Conservation (phyloP, 2,329 filamentous ascomycete species). For the Aphanoascus verrucosus region DNA sequence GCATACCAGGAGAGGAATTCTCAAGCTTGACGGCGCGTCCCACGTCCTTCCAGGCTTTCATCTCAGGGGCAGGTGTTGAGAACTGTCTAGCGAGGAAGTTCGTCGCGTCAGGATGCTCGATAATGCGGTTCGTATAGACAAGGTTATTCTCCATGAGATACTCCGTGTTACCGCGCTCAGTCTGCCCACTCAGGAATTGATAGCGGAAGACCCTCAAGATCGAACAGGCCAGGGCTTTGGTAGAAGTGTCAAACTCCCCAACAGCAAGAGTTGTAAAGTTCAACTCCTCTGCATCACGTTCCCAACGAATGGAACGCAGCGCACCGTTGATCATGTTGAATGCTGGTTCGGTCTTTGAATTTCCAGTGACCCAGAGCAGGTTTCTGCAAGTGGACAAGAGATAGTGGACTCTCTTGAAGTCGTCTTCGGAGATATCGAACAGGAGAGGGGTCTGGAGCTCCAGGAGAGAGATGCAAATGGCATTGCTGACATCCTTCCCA, state of each 20-base stretch:
- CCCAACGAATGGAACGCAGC: conserved; percentile 26
- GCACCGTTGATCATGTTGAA: conserved; percentile 27
- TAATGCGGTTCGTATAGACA: conserved; percentile 20
- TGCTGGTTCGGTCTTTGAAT: conserved; percentile 22
- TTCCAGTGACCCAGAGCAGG: conserved; percentile 30
- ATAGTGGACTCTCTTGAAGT: conserved; percentile 22
- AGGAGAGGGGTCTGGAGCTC: conserved; percentile 18
- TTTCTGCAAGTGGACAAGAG: conserved; percentile 21
- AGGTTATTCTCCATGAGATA: conserved; percentile 17
- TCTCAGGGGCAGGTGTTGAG: neutral
- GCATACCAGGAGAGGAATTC: conserved; percentile 1
- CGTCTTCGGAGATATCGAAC: conserved; percentile 18
- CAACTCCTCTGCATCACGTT: conserved; percentile 24
- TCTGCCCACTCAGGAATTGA: conserved; percentile 8
- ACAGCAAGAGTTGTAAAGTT: conserved; percentile 21
- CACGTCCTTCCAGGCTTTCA: conserved; percentile 2
- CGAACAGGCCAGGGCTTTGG: conserved; percentile 11
- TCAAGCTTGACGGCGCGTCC: conserved; percentile 7
- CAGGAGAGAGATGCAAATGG: conserved; percentile 20
- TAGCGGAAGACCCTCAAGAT: conserved; percentile 18
- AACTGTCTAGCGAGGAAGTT: conserved; percentile 8
- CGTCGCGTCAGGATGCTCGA: conserved; percentile 15
- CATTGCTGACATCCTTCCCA: conserved; percentile 15
- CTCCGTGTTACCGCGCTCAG: conserved; percentile 18
- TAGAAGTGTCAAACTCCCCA: conserved; percentile 5